These are phyloP conservation scores for Pythium apleroticum DNA, from an alignment of 352 stramenopile genomes.

Conservation along the genomic window DNA sequence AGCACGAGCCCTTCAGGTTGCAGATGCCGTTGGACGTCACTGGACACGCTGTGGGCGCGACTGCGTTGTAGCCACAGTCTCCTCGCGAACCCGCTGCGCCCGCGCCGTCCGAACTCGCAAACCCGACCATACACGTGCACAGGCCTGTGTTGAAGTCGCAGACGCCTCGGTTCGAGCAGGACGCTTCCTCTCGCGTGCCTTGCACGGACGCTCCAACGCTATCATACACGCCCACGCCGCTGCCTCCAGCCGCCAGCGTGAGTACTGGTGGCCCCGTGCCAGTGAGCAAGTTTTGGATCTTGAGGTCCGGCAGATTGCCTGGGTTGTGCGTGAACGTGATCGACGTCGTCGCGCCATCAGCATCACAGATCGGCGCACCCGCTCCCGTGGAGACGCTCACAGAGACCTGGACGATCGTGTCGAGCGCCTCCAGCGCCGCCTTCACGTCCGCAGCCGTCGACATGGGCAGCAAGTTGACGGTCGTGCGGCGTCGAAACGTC, in stretches of 20 bases:
- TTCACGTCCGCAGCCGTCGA: slow-evolving; percentile 39
- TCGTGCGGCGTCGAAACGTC: slow-evolving; percentile 63
- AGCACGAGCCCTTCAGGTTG: slow-evolving; percentile 52
- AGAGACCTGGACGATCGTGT: slow-evolving; percentile 52
- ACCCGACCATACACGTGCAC: slow-evolving; percentile 70
- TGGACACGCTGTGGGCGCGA: slow-evolving; percentile 33
- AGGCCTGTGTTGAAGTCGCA: slow-evolving; percentile 62
- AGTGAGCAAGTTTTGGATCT: slow-evolving; percentile 48
- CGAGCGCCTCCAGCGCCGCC: slow-evolving; percentile 53
- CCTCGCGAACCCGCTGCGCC: slow-evolving; percentile 33
- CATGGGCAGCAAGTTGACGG: slow-evolving; percentile 44
- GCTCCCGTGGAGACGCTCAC: slow-evolving; percentile 26
- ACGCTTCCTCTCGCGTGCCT: slow-evolving; percentile 50
- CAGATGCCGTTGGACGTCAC: slow-evolving; percentile 36
- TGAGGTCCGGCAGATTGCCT: slow-evolving; percentile 47
- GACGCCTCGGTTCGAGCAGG: slow-evolving; percentile 85
- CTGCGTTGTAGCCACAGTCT: slow-evolving; percentile 46
- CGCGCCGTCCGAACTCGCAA: slow-evolving; percentile 57
- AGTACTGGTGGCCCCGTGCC: slow-evolving; percentile 19
- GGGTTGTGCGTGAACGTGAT: slow-evolving; percentile 79
- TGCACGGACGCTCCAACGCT: slow-evolving; percentile 12
- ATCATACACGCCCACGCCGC: slow-evolving; percentile 10
- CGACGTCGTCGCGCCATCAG: slow-evolving; percentile 37
- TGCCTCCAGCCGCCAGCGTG: slow-evolving; percentile 12
- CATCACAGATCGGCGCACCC: slow-evolving; percentile 34